Percentiles rank a stretch among this genome's conserved stretches.
phyloP scores from a whole-genome alignment of 768 basidiomycete species.

The Leccinum pellstonianum region DNA sequence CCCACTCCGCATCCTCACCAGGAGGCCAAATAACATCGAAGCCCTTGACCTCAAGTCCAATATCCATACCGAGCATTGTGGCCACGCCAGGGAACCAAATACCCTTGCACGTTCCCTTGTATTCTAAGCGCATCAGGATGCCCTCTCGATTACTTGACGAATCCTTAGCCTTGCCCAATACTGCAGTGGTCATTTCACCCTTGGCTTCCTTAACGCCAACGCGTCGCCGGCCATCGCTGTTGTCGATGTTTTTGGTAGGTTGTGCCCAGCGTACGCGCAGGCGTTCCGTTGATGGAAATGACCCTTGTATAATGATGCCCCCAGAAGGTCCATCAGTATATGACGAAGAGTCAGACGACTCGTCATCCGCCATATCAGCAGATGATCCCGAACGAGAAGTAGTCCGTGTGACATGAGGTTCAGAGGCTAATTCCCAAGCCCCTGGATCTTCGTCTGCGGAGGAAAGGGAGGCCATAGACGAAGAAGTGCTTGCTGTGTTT shows the following conservation, averaged over 20 bases:
- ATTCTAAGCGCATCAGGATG: constrained; percentile 62
- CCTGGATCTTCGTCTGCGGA: constrained; percentile 69
- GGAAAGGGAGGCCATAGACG: constrained; percentile 74
- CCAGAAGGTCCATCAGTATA: constrained; percentile 50
- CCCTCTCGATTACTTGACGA: constrained; percentile 46
- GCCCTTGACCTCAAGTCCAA: constrained; percentile 64
- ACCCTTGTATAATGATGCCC: constrained; percentile 68
- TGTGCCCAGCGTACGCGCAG: constrained; percentile 78
- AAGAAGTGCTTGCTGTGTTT: constrained; percentile 41
- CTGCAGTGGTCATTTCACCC: constrained; percentile 61
- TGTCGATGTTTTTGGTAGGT: constrained; percentile 48
- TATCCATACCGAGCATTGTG: constrained; percentile 75
- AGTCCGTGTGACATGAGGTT: constrained; percentile 68
- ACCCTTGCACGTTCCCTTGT: constrained; percentile 71
- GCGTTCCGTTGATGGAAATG: constrained; percentile 75
- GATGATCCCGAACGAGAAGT: constrained; percentile 57
- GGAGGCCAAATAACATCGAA: constrained; percentile 69
- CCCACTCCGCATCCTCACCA: constrained; percentile 53
- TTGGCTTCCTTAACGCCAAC: constrained; percentile 70
- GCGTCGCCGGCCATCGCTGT: constrained; percentile 56
- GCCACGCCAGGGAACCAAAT: constrained; percentile 85
- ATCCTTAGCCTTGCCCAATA: constrained; percentile 51
- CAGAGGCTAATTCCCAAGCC: constrained; percentile 74
- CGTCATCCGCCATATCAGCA: constrained; percentile 76
- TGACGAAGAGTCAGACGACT: constrained; percentile 71